Conservation (phyloP, 768 basidiomycete genomes). For the Pleurotus citrinopileatus region DNA sequence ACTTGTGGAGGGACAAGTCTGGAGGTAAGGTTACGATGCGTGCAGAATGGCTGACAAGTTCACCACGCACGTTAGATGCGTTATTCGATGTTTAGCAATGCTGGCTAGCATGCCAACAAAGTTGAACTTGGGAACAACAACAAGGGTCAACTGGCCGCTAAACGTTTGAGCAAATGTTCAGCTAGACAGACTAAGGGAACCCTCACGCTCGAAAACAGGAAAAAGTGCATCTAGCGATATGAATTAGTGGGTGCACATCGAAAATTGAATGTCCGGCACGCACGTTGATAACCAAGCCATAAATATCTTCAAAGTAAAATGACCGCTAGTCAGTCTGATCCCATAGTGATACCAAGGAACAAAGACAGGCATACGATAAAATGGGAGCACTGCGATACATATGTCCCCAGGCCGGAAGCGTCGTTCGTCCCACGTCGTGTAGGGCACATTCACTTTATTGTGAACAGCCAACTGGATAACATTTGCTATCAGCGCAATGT, state of each 20-base stretch:
- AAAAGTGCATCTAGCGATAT: constrained; percentile 46
- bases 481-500: constrained; percentile 58
- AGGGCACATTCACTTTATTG: constrained; percentile 43
- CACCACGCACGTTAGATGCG: constrained; percentile 43
- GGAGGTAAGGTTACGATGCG: background rate
- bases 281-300: constrained; percentile 61
- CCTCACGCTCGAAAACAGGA: constrained; percentile 37
- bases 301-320: constrained; percentile 45
- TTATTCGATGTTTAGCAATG: constrained; percentile 55
- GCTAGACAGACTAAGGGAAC: background rate
- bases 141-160: constrained; percentile 41
- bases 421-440: constrained; percentile 41
- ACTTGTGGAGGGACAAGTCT: constrained; percentile 59
- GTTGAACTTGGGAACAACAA: constrained; percentile 61
- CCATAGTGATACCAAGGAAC: background rate
- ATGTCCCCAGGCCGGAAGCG: constrained; percentile 62
- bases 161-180: background rate
- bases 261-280: no score
- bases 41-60: background rate
- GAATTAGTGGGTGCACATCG: background rate
- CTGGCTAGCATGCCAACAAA: constrained; percentile 61
- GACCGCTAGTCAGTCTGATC: background rate
- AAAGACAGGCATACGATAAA: constrained; percentile 49
- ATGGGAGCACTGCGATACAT: constrained; percentile 54
- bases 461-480: constrained; percentile 59